A percentile compares a stretch with the other conserved stretches of the same genome.
Evolutionary conservation across 306 rosid genomes (phyloP).

Genomic region (Crotalaria pallida): DNA sequence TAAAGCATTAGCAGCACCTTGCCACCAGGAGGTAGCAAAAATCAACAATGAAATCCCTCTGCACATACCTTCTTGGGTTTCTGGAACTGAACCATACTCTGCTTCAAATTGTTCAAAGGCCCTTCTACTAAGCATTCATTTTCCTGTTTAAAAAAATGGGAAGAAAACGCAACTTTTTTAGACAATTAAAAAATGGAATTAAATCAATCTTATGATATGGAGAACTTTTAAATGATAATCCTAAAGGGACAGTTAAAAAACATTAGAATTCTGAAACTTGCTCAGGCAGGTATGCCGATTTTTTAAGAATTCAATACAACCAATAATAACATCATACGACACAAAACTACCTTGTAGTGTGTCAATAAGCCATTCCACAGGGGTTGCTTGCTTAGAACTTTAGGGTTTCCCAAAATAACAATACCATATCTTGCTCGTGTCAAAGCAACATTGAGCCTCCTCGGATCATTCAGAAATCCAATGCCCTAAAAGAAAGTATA

Average conservation of each 20-base stretch:
- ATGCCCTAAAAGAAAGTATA: constrained; percentile 60
- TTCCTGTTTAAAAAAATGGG: constrained; percentile 44
- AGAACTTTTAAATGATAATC: background rate
- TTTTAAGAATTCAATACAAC: background rate
- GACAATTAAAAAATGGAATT: background rate
- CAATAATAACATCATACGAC: background rate
- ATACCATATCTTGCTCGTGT: constrained; percentile 99
- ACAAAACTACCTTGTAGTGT: constrained; percentile 78
- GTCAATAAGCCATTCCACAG: constrained; percentile 95
- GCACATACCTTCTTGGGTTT: constrained; percentile 88
- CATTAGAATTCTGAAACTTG: background rate
- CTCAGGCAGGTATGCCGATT: background rate
- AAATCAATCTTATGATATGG: background rate
- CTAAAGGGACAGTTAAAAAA: background rate
- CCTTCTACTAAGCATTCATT: constrained; percentile 99
- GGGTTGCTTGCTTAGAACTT: constrained; percentile 96
- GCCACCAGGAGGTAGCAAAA: background rate
- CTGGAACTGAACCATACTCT: constrained; percentile 99
- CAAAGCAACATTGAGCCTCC: constrained; percentile 96
- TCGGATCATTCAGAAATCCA: constrained; percentile 95
- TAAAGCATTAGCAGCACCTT: background rate
- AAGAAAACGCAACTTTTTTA: background rate
- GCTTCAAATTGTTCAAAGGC: constrained; percentile 91
- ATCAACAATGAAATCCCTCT: background rate
- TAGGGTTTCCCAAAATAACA: constrained; percentile 97